Evolutionary conservation across 352 stramenopile genomes (phyloP), one percentile per base, ranked within the genome.

Genomic region (Phytopythium sindhum): DNA sequence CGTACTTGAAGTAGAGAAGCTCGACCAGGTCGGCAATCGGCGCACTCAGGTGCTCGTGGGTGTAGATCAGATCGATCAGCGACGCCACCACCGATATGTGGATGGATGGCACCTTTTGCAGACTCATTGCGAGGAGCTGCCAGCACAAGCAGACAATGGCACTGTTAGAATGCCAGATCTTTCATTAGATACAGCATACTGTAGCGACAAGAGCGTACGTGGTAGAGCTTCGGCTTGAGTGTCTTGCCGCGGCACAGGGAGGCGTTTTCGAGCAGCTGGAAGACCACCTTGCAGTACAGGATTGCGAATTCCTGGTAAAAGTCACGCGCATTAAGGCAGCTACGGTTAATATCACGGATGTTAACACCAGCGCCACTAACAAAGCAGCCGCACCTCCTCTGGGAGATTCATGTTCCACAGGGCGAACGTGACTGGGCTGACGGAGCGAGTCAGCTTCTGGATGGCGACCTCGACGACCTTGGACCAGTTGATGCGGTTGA

Each of bases 391-490:
- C 39, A 88, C 82, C 72, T 92, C 85, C 61, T 94, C 85, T 1
- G 85, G 85, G 6, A 90, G 66, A 24, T 89, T 91, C 81, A 91
- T 91, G 50, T 81, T 80, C 85, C 85, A 94, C 54, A 94, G 74
- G 21, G 67, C 63, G 47, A 92, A 92, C 3, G 77, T 89, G 42
- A 80, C 69, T 12, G 84, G 71, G 62, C 71, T 81, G 33, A 93
- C 74, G 9, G 81, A 91, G 33, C 82, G 84, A 41, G 57, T 84
- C 17, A 93, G 77, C 39, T 78, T 77, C 5, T 81, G 68, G 51
- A 91, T 70, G 19, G 78, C 75, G 14, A 65, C 78, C 48, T 92
- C 84, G 24, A 88, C 69, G 29, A 88, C 78, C 63, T 88, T 88
- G 23, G 69, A 72, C 84, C 84, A 92, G 53, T 87, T 77, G 31